Conservation (phyloP, 1,284 basidiomycete genomes). For the Sporisorium sorghi region DNA sequence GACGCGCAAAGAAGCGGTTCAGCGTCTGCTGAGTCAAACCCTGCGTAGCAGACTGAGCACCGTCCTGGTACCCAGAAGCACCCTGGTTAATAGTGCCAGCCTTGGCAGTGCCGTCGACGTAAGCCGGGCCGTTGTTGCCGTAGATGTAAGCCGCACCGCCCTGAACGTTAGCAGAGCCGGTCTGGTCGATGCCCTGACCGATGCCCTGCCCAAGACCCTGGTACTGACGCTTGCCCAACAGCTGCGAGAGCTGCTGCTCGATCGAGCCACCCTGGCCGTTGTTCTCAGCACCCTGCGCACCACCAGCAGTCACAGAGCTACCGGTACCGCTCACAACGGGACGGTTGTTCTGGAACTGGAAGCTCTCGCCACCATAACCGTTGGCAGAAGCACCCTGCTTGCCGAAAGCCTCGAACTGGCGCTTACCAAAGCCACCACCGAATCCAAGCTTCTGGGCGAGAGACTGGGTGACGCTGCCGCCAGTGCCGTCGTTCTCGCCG, state of each 20-base stretch:
- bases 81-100: slow-evolving; percentile 30
- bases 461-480: slow-evolving; percentile 19
- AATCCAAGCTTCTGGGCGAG: slow-evolving; percentile 27
- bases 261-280: slow-evolving; percentile 37
- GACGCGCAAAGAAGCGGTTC: slow-evolving; percentile 34
- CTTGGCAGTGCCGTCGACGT: slow-evolving; percentile 25
- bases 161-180: slow-evolving; percentile 25
- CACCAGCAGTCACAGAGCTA: slow-evolving; percentile 34
- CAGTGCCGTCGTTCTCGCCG: slow-evolving; percentile 28
- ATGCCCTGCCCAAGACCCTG: slow-evolving; percentile 41
- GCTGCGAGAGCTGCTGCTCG: slow-evolving; percentile 27
- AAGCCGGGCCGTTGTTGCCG: slow-evolving; percentile 29
- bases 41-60: slow-evolving; percentile 41
- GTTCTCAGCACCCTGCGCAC: slow-evolving; percentile 27
- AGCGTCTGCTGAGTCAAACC: slow-evolving; percentile 16
- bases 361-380: slow-evolving; percentile 22
- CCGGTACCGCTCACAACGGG: slow-evolving; percentile 31
- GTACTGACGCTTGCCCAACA: slow-evolving; percentile 28
- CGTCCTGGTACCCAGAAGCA: slow-evolving; percentile 24
- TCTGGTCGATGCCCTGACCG: slow-evolving; percentile 35
- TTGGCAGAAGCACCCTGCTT: slow-evolving; percentile 26
- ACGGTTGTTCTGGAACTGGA: slow-evolving; percentile 36
- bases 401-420: slow-evolving; percentile 24
- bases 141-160: slow-evolving; percentile 31
- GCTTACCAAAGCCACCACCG: slow-evolving; percentile 20